phyloP scores from a whole-genome alignment of 495 filamentous ascomycete species.

The Bathelium albidoporum region DNA sequence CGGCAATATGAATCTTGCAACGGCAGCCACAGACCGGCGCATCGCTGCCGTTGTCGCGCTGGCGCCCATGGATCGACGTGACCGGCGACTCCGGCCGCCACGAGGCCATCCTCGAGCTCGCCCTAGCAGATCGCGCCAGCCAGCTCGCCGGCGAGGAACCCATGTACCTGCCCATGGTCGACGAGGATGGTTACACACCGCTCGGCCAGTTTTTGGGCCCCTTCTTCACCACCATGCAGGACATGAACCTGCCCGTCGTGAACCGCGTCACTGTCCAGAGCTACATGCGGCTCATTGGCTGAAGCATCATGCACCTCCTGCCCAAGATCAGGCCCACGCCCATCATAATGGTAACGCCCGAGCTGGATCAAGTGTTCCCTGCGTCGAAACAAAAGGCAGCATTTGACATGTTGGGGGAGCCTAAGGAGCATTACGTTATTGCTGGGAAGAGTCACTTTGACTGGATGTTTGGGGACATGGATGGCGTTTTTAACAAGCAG shows the following conservation, averaged over 20 bases:
- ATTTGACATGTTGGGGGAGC: neutral
- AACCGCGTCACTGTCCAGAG: neutral
- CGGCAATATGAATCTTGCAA: neutral
- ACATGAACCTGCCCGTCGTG: neutral
- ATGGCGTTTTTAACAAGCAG: neutral
- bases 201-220: neutral
- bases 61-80: neutral
- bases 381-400: neutral
- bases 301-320: neutral
- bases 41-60: neutral
- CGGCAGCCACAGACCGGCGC: neutral
- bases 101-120: neutral
- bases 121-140: neutral
- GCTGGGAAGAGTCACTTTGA: neutral
- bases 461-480: neutral
- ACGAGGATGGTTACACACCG: neutral
- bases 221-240: neutral
- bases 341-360: neutral
- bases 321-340: neutral
- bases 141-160: neutral
- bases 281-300: neutral
- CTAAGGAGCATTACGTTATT: neutral
- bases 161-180: neutral
- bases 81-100: neutral
- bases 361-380: neutral